Conservation (phyloP, 2,329 filamentous ascomycete species). For the Aspergillus thermomutatus region DNA sequence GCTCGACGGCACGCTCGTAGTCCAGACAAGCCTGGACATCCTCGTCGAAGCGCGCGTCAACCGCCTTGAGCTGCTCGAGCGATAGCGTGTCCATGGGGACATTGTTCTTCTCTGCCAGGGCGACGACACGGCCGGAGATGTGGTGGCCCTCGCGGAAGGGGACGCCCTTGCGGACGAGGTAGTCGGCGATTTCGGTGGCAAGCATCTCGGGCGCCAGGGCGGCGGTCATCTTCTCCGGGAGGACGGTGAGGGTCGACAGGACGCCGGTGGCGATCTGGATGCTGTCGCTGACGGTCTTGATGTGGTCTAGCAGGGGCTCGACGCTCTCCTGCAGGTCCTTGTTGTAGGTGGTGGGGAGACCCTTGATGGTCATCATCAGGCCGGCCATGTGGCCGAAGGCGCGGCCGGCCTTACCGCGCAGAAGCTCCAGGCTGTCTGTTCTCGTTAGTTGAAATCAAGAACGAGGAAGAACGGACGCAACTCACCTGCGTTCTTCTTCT, state of each 20-base stretch:
- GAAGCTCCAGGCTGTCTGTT: slow-evolving; percentile 65
- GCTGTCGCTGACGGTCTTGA: slow-evolving; percentile 78
- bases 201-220: slow-evolving; percentile 82
- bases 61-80: slow-evolving; percentile 62
- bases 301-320: slow-evolving; percentile 79
- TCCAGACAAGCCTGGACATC: slow-evolving; percentile 71
- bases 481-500: slow-evolving; percentile 69
- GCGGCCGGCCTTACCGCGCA: slow-evolving; percentile 73
- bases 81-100: slow-evolving; percentile 68
- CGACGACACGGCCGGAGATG: slow-evolving; percentile 69
- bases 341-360: slow-evolving; percentile 79
- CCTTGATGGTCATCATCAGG: slow-evolving; percentile 71
- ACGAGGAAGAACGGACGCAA: not conserved
- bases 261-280: slow-evolving; percentile 80
- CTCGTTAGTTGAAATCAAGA: not conserved
- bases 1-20: slow-evolving; percentile 80
- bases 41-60: slow-evolving; percentile 67
- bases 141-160: slow-evolving; percentile 80
- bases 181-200: slow-evolving; percentile 54
- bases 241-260: slow-evolving; percentile 66
- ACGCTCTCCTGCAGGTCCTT: slow-evolving; percentile 89
- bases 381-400: slow-evolving; percentile 80
- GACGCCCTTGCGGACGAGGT: slow-evolving; percentile 52
- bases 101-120: slow-evolving; percentile 64
- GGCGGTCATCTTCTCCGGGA: slow-evolving; percentile 72